Evolutionary conservation across 1,284 basidiomycete species (phyloP), one percentile per base, ranked within the genome.

Genomic region (Cutaneotrichosporon cutaneum): DNA sequence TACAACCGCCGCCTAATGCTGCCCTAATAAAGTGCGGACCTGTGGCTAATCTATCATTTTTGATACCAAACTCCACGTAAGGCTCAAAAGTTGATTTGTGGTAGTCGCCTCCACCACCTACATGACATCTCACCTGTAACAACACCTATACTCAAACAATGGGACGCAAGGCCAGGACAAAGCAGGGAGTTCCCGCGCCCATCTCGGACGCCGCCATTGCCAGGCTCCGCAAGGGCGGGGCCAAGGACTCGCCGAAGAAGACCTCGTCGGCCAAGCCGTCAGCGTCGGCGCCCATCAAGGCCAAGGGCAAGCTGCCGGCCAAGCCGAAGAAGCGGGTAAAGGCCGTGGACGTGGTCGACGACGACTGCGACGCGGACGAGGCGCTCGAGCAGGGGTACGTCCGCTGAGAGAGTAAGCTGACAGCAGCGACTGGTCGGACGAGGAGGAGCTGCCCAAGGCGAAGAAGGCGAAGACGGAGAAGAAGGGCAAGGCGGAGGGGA

Each of bases 131-230:
- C 24, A 47, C 30, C 18, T 13, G 14, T 24, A 27, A 27, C 30
- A 33, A 30, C 21, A 18, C 5, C n/a, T n/a, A n/a, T 7, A 36
- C 54, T 27, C 32, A 36, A 48, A n/a, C 53, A 47, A 62, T 95
- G 92, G 94, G 94, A 72, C 86, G 92, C 76, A 87, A 92, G 72
- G 87, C 92, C 68, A 92, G 90, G 81, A 89, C 90, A 81, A 96
- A 96, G 83, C 94, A 97, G 80, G 85, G 83, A 0, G 82, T 87
- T 5, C 92, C 92, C 2, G 82, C 81, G 62, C 86, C 91, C 45
- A 73, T 93, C 22, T 69, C 72, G 1, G 77, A 75, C 18, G 72
- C 70, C 8, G 68, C 74, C 50, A 61, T 68, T n/a, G 66, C 73
- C 61, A 21, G 36, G 54, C 24, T 55, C 21, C 45, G 47, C 45